Percentiles rank a stretch among this genome's conserved stretches.
Evolutionary conservation across 2,329 filamentous ascomycete genomes (phyloP).

Genomic region (Neonectria hederae): DNA sequence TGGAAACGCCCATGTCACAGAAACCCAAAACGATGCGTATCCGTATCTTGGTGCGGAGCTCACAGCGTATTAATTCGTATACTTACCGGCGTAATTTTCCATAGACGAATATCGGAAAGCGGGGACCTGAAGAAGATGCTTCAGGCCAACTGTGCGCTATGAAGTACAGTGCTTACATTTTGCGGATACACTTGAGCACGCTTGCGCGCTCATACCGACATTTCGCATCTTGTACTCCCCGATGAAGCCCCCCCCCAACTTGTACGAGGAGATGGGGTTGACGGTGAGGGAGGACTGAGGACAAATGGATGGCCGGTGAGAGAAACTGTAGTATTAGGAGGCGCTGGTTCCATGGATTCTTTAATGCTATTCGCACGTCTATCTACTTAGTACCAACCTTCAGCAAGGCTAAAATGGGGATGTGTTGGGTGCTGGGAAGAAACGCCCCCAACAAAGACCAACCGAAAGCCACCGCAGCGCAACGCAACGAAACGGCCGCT

Average conservation of each 20-base stretch:
- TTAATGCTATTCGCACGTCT: background rate
- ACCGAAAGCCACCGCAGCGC: no score
- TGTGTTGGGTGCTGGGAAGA: background rate
- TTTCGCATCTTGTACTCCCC: background rate
- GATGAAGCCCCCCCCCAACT: background rate
- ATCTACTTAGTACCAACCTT: no score
- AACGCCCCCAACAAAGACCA: background rate
- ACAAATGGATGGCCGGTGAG: background rate
- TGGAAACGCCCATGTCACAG: background rate
- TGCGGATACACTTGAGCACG: background rate
- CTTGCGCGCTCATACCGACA: slow-evolving; percentile 11
- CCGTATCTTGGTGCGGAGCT: no score
- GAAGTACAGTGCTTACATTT: slow-evolving; percentile 17
- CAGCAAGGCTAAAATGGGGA: background rate
- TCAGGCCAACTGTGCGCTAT: background rate
- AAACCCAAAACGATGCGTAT: background rate
- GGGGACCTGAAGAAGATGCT: background rate
- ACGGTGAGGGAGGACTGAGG: background rate
- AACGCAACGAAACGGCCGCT: background rate
- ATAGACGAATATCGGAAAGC: slow-evolving; percentile 5
- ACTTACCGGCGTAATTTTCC: background rate
- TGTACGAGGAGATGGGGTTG: background rate
- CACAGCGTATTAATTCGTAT: background rate
- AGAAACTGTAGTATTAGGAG: no score
- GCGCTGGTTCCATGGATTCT: background rate